These are phyloP conservation scores for Aspergillus nanangensis DNA, from an alignment of 495 filamentous ascomycete genomes.

Conservation along the genomic window DNA sequence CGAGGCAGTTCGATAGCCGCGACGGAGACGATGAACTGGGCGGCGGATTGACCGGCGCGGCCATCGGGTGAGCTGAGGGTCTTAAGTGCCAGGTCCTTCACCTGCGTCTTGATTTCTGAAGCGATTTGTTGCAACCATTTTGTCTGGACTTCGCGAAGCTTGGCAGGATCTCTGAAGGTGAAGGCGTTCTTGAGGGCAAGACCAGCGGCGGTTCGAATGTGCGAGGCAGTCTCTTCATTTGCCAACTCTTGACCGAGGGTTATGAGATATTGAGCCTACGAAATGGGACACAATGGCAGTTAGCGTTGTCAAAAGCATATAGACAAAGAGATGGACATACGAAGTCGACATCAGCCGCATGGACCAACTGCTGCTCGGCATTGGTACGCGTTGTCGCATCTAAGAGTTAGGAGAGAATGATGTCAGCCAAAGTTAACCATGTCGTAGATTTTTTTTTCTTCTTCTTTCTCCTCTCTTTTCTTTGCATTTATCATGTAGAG, in stretches of 20 bases:
- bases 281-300: slow-evolving; percentile 8
- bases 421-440: too few species aligned
- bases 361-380: slow-evolving; percentile 89
- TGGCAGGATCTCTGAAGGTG: slow-evolving; percentile 80
- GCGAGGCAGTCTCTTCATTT: slow-evolving; percentile 76
- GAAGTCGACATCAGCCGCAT: slow-evolving; percentile 90
- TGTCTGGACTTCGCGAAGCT: slow-evolving; percentile 79
- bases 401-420: slow-evolving; percentile 34
- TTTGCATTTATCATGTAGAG: too few species aligned
- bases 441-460: too few species aligned
- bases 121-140: slow-evolving; percentile 86
- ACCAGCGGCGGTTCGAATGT: slow-evolving; percentile 89
- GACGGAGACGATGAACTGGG: slow-evolving; percentile 92
- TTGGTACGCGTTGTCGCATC: slow-evolving; percentile 84
- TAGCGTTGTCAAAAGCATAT: background rate
- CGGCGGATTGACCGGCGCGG: slow-evolving; percentile 81
- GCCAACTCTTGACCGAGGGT: slow-evolving; percentile 90
- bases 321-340: slow-evolving; percentile 54
- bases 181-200: slow-evolving; percentile 97
- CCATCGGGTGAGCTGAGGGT: slow-evolving; percentile 72
- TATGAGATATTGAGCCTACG: slow-evolving; percentile 84
- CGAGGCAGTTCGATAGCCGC: slow-evolving; percentile 91
- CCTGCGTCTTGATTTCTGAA: slow-evolving; percentile 69
- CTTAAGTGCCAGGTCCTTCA: slow-evolving; percentile 83
- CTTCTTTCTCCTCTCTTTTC: too few species aligned